These are phyloP conservation scores for Aspergillus funiculosus DNA, from an alignment of 495 filamentous ascomycete species.

Conservation along the genomic window DNA sequence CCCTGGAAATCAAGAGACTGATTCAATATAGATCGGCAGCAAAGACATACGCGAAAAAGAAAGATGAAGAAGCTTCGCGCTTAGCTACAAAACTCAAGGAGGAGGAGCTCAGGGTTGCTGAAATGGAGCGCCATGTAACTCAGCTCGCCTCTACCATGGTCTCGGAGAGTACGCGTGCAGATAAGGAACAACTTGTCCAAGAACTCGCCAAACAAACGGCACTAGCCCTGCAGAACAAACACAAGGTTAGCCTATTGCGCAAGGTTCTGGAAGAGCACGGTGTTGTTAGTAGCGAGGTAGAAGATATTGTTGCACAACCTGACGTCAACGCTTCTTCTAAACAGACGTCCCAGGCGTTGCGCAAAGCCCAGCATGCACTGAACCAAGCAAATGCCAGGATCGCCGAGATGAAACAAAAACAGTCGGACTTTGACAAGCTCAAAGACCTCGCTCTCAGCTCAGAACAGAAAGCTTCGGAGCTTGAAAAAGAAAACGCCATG, in stretches of 20 bases:
- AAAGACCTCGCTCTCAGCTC: slow-evolving; percentile 55
- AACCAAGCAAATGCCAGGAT: slow-evolving; percentile 54
- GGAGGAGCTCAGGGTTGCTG: slow-evolving; percentile 49
- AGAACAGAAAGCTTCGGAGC: slow-evolving; percentile 56
- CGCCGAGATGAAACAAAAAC: slow-evolving; percentile 53
- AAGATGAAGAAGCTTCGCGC: slow-evolving; percentile 72
- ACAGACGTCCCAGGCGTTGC: slow-evolving; percentile 36
- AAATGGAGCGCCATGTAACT: slow-evolving; percentile 52
- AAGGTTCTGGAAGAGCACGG: slow-evolving; percentile 46
- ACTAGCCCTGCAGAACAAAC: slow-evolving; percentile 61
- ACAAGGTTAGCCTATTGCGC: slow-evolving; percentile 57
- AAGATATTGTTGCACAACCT: slow-evolving; percentile 38
- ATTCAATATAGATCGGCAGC: slow-evolving; percentile 76
- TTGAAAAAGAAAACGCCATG: slow-evolving; percentile 51
- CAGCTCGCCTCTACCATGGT: slow-evolving; percentile 54
- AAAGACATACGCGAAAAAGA: slow-evolving; percentile 83
- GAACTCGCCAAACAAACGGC: slow-evolving; percentile 63
- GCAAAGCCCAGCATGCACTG: slow-evolving; percentile 45
- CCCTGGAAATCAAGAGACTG: slow-evolving; percentile 69
- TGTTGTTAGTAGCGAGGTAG: slow-evolving; percentile 37
- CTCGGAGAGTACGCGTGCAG: slow-evolving; percentile 38
- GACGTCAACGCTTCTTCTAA: slow-evolving; percentile 39
- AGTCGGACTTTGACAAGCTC: slow-evolving; percentile 44
- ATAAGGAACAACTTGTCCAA: slow-evolving; percentile 46
- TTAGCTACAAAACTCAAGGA: slow-evolving; percentile 66